Evolutionary conservation across 164 flowering plant species (phyloP), one percentile per base, ranked within the genome.

Genomic region (Magnolia kwangsiensis): DNA sequence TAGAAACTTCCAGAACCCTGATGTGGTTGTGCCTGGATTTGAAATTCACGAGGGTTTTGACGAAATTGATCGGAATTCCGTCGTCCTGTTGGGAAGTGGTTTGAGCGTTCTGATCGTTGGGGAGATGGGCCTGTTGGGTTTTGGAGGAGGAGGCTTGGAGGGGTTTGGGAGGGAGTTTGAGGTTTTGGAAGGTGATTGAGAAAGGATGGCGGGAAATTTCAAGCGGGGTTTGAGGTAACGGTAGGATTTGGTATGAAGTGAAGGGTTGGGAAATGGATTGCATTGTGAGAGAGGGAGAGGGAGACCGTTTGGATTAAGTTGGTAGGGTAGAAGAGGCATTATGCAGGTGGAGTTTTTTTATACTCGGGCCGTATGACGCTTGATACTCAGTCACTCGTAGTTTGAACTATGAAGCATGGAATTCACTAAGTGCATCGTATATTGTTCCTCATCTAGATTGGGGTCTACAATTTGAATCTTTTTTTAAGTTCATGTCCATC

Each of bases 1-100:
- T 77, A 23, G 97, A 90, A 61, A 95, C 91, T 78, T 93, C 85
- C 0, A 95, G 78, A 68, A 95, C 98, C 3, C 94, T 80, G 72
- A 95, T 95, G 90, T 84, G 83, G 80, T 95, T 93, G 86, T 90
- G 77, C 23, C 89, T 69, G 74, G 97, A 90, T 74, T 89, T 89
- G 92, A 95, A 95, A 72, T 83, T 87, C 58, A 76, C 91, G 8
- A 95, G 87, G 59, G 79, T 80, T 73, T 89, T 90, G 72, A 91
- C 94, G 72, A 75, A 80, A 13, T 90, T 87, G 66, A 27, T 14
- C 7, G 95, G 91, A 27, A 93, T 90, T 21, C 91, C 92, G 61
- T 84, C 88, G 71, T 89, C 90, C 55, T 61, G 18, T 19, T 67
- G 61, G 13, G 61, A 2, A 2, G 61, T 16, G 18, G 61, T 16